Conservation (phyloP, 306 rosid species). For the Vigna unguiculata region DNA sequence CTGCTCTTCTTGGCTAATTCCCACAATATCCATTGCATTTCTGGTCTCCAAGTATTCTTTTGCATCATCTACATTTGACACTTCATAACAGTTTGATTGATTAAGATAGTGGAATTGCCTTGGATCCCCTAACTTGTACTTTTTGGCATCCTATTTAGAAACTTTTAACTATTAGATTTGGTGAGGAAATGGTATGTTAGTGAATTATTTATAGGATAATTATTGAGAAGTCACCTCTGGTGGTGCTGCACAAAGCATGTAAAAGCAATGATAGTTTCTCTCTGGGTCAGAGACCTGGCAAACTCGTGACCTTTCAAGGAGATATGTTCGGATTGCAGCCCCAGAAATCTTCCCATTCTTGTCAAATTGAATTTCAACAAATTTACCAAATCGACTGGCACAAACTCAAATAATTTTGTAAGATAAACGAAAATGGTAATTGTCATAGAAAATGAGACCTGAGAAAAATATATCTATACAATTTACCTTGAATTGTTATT, state of each 20-base stretch:
- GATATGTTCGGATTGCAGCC: conserved; percentile 91
- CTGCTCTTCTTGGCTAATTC: conserved; percentile 88
- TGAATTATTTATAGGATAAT: conserved; percentile 6
- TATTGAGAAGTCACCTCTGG: conserved; percentile 62
- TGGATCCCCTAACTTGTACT: conserved; percentile 78
- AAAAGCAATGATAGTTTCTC: conserved; percentile 93
- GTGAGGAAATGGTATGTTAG: conserved; percentile 13
- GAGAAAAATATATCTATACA: conserved; percentile 17
- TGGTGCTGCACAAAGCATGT: conserved; percentile 95
- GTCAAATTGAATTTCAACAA: conserved; percentile 90
- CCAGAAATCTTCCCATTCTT: conserved; percentile 86
- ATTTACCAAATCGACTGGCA: conserved; percentile 91
- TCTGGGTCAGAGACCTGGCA: conserved; percentile 91
- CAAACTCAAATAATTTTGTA: conserved; percentile 32
- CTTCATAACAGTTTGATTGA: conserved; percentile 80
- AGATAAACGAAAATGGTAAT: conserved; percentile 39
- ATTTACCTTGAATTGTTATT: conserved; percentile 90
- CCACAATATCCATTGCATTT: conserved; percentile 93
- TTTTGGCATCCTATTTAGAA: conserved; percentile 67
- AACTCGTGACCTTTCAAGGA: conserved; percentile 88
- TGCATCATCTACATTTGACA: conserved; percentile 83
- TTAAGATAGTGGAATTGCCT: conserved; percentile 78
- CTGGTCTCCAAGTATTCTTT: conserved; percentile 85
- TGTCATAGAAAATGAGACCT: not conserved
- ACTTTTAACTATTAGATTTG: conserved; percentile 41